These are phyloP conservation scores for Lentinula aciculospora DNA, from an alignment of 768 basidiomycete species.

Conservation along the genomic window DNA sequence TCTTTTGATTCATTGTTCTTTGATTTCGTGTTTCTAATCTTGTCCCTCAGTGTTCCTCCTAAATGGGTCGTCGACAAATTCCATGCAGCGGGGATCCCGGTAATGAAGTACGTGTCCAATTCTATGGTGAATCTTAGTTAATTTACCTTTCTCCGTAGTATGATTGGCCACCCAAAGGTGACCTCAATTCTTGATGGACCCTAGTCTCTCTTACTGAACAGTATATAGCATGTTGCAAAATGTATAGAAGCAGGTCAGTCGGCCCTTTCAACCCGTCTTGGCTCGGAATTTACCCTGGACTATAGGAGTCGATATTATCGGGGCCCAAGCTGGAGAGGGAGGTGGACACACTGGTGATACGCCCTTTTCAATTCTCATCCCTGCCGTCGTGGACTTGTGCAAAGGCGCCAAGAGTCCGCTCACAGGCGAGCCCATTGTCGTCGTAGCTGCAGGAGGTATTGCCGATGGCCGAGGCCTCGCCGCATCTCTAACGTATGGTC, in stretches of 20 bases:
- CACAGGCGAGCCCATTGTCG: constrained; percentile 69
- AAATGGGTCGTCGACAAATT: constrained; percentile 77
- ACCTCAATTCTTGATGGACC: not conserved
- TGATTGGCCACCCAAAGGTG: constrained; percentile 85
- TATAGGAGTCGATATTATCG: constrained; percentile 82
- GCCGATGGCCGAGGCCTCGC: constrained; percentile 80
- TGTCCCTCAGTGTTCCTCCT: constrained; percentile 84
- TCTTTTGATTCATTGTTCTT: not conserved
- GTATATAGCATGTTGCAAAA: constrained; percentile 58
- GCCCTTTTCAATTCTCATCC: constrained; percentile 77
- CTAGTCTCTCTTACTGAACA: constrained; percentile 4
- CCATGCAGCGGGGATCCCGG: constrained; percentile 70
- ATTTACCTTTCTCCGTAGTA: constrained; percentile 32
- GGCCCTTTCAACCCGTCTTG: not conserved
- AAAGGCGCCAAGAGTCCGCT: constrained; percentile 64
- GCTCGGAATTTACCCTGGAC: not conserved
- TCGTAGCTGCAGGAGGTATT: constrained; percentile 83
- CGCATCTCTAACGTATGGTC: constrained; percentile 56
- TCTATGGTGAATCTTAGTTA: not conserved
- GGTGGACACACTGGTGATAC: constrained; percentile 87
- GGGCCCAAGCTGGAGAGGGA: constrained; percentile 84
- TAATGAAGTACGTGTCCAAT: constrained; percentile 68
- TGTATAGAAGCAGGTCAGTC: constrained; percentile 62
- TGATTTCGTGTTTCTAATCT: constrained; percentile 25
- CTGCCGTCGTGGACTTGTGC: constrained; percentile 77